Conservation (phyloP, 106 monocot species). For the Narthecium ossifragum region DNA sequence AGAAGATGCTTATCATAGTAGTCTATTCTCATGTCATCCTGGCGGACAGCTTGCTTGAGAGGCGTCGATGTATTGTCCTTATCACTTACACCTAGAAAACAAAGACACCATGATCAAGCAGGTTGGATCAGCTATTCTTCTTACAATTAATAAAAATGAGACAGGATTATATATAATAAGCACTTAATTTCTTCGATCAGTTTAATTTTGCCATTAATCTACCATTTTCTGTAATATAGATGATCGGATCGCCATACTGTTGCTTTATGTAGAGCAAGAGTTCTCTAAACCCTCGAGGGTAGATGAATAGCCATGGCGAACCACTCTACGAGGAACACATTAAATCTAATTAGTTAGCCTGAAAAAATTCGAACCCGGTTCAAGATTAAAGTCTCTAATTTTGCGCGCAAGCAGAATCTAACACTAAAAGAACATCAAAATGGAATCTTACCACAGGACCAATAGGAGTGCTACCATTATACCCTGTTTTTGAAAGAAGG, state of each 20-base stretch:
- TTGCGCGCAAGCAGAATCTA: too few relatives aligned
- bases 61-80: background rate
- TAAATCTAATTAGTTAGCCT: background rate
- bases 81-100: background rate
- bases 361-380: too few relatives aligned
- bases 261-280: background rate
- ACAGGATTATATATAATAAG: too few relatives aligned
- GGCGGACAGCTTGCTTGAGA: background rate
- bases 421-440: too few relatives aligned
- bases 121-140: too few relatives aligned
- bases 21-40: background rate
- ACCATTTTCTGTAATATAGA: background rate
- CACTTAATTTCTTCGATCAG: too few relatives aligned
- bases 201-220: background rate
- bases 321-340: background rate
- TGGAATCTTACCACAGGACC: slow-evolving; percentile 1
- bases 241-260: background rate
- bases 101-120: too few relatives aligned
- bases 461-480: background rate
- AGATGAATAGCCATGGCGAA: background rate
- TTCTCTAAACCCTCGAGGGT: background rate
- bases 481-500: background rate
- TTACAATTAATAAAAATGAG: too few relatives aligned
- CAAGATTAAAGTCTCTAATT: too few relatives aligned
- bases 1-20: background rate